Base-by-base conservation (phyloP, 345 rosid genomes). In the Syzygium jambos region DNA sequence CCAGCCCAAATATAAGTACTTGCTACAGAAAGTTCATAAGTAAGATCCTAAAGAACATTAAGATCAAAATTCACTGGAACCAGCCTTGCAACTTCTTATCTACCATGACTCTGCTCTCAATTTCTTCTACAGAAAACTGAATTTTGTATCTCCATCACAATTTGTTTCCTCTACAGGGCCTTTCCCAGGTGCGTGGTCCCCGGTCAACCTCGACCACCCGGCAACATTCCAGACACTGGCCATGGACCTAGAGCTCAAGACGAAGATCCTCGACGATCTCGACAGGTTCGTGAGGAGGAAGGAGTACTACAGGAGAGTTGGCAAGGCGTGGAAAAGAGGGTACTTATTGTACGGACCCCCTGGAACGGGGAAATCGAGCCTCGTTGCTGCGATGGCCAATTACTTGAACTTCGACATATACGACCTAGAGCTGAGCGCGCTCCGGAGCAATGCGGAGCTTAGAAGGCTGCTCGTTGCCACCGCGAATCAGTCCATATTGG, bases 121-220 rank as follows among this genome's bases (percentile, higher is more conserved):
- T 61, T n/a, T 25, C 73, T 7, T 61, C 68, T 5, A 3, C 34
- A 12, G 68, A 3, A 61, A 61, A 12, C 68, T 13, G 68, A 5
- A 61, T 61, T 61, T 61, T 61, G 73, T 16, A 41, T 41, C 6
- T 53, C 22, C 25, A 3, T 55, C 25, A 55, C 59, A 3, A 55
- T 9, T 4, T 21, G 21, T 55, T 55, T 21, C 77, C 17, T 29
- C 1, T 29, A 5, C 41, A 65, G 30, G n/a, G n/a, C n/a, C n/a
- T n/a, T n/a, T n/a, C n/a, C n/a, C 41, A 0, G 93, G 92, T 9
- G 92, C 89, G 14, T 94, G 96, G 96, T 92, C 89, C 52, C 91
- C 90, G 22, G 94, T 93, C 49, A 92, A 94, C 27, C 92, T 94
- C 55, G 88, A 88, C n/a, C 88, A 88, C 68, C 87, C 89, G 4